Percentiles rank a stretch among this genome's conserved stretches.
Conservation (phyloP, 129 eudicot genomes). For the Silybum marianum region DNA sequence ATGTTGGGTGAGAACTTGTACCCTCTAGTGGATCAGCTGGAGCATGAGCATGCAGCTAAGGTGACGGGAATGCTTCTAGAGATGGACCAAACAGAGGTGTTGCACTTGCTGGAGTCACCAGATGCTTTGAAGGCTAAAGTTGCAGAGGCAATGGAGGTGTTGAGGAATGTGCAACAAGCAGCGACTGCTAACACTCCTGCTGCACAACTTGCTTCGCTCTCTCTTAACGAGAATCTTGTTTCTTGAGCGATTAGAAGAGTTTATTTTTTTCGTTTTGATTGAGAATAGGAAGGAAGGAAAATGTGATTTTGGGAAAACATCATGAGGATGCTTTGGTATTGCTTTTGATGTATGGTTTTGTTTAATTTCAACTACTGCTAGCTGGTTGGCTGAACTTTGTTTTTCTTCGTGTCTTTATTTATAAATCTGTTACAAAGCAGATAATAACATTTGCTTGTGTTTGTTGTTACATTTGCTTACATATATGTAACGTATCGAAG, state of each 20-base stretch:
- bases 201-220: constrained; percentile 62
- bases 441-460: background rate
- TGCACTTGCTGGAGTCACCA: constrained; percentile 82
- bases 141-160: constrained; percentile 82
- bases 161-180: constrained; percentile 50
- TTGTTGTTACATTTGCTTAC: too few species aligned
- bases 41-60: constrained; percentile 86
- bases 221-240: constrained; percentile 68
- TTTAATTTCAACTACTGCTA: constrained; percentile 9
- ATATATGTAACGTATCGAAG: background rate
- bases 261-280: constrained; percentile 14
- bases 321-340: constrained; percentile 30
- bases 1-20: constrained; percentile 84
- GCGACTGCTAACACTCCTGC: constrained; percentile 38
- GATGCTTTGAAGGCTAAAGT: constrained; percentile 82
- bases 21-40: constrained; percentile 84
- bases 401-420: background rate
- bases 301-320: constrained; percentile 15
- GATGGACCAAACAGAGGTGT: constrained; percentile 87
- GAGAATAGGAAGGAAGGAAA: background rate
- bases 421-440: background rate
- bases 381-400: background rate
- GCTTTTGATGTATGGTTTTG: constrained; percentile 35
- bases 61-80: constrained; percentile 90
- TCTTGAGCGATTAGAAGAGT: constrained; percentile 45